Evolutionary conservation across 2,329 filamentous ascomycete genomes (phyloP), one percentile per base, ranked within the genome.

Genomic region (Annulohypoxylon truncatum): DNA sequence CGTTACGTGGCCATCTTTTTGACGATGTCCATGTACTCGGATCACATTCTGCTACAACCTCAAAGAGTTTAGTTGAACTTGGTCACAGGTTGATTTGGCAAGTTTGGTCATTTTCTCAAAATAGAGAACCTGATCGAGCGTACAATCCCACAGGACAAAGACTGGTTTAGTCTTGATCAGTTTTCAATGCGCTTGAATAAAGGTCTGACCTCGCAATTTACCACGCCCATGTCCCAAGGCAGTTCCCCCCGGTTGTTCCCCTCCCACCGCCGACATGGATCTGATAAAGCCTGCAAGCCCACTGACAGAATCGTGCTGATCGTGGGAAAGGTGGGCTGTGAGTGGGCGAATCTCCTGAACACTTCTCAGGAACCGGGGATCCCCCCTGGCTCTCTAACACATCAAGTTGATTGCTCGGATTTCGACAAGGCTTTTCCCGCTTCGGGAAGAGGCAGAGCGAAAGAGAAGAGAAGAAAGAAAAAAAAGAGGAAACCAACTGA

Each of bases 1-100:
- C 44, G 50, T 52, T 69, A 69, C 67, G 67, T 69, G 67, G 64
- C 56, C 51, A 42, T 52, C 42, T 50, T 47, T 67, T 60, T 64
- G 33, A 40, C 53, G 54, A 56, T 15, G 26, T 22, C 35, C 42
- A 66, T 56, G 59, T 53, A 40, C 55, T 28, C 46, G 44, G 24
- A 53, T 61, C 51, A 59, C 58, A 66, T 48, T 13, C n/a, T 28
- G n/a, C n/a, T n/a, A 58, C 50, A 61, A 57, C 31, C 18, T 65
- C 46, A 48, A 51, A 35, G 26, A 40, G 24, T 5, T 51, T 35
- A 52, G 24, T 38, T 44, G 52, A 12, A 42, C 18, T 20, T 42
- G 38, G 18, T 42, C 38, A 42, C 24, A 9, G 29, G 44, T 15
- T 15, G 24, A 48, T 10, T 28, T 28, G 3, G 44, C 35, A 38